Conservation (phyloP, 2,329 filamentous ascomycete genomes). For the Seiridium unicorne region DNA sequence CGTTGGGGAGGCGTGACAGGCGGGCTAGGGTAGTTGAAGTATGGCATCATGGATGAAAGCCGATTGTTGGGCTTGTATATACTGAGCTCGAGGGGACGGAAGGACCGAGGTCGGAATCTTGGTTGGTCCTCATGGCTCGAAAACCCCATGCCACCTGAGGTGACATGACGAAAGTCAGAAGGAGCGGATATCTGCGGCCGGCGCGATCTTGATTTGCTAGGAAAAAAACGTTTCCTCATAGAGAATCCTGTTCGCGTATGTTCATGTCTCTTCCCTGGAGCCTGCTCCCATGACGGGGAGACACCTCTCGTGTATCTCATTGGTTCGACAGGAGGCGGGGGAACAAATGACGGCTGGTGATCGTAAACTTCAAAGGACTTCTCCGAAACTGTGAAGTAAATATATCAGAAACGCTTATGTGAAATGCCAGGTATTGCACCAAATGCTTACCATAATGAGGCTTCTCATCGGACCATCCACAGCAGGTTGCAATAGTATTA, state of each 20-base stretch:
- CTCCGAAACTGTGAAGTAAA: conserved; percentile 24
- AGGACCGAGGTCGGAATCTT: conserved; percentile 34
- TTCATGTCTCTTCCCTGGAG: conserved; percentile 35
- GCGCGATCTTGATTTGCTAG: conserved; percentile 40
- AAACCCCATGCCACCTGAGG: conserved; percentile 34
- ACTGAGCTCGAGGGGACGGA: conserved; percentile 56
- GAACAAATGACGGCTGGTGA: conserved; percentile 35
- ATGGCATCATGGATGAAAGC: conserved; percentile 56
- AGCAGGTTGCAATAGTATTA: conserved; percentile 44
- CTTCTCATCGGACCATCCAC: conserved; percentile 39
- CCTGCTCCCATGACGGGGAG: conserved; percentile 27
- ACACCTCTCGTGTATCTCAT: conserved; percentile 19
- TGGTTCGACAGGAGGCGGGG: conserved; percentile 28
- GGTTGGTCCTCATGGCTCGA: conserved; percentile 16
- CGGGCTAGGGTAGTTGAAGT: conserved; percentile 40
- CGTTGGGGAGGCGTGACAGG: conserved; percentile 38
- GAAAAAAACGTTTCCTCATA: conserved; percentile 44
- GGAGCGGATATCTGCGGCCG: conserved; percentile 58
- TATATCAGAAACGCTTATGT: conserved; percentile 23
- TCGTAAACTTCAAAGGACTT: conserved; percentile 34
- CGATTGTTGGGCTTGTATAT: conserved; percentile 45
- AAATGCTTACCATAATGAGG: conserved; percentile 32
- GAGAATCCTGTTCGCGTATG: conserved; percentile 42
- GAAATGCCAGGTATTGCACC: background rate
- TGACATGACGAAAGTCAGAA: conserved; percentile 58